Base-by-base conservation (phyloP, 495 filamentous ascomycete genomes). In the Penicillium psychrofluorescens region DNA sequence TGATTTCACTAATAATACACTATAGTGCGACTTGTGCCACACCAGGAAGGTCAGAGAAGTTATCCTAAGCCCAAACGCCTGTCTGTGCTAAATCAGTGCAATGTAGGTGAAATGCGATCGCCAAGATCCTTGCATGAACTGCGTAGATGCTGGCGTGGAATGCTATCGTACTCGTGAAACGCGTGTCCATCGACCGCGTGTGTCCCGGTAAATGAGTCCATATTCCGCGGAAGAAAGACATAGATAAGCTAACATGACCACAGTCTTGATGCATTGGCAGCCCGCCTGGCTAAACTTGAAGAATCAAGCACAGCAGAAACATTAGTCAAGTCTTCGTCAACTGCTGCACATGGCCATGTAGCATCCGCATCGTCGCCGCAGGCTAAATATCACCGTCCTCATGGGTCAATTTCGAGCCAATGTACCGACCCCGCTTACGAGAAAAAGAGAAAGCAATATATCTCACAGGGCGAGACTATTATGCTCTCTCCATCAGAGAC, bases 101-200 rank as follows among this genome's bases (percentile, higher is more conserved):
- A 13, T 31, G n/a, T 35, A 63, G 57, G 51, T 61, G 8, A 63
- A 61, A 53, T 63, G 59, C 28, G 59, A 63, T 44, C 54, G 59
- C 7, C 47, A 56, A 29, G 43, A 55, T 38, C 59, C 57, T 37
- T 62, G 59, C 27, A 41, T 49, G 35, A 58, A 60, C 27, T 62
- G 59, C 29, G 44, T 43, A 13, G 54, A 56, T 33, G 59, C 56
- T 34, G 45, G 40, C 1, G 45, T 46, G 8, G 45, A 54, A 40
- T 62, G 59, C 31, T 34, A 39, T 42, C 59, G 59, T 16, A 46
- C 43, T 16, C 56, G 56, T 13, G 51, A 57, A 8, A 44, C 54
- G 38, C 54, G 56, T 34, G 34, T 56, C 12, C 59, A 59, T 41
- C 50, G 56, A 11, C 54, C 54, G 0, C 47, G 54, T 41, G 51